phyloP scores from a whole-genome alignment of 805 yeast genomes.

The Priceomyces melissophilus region DNA sequence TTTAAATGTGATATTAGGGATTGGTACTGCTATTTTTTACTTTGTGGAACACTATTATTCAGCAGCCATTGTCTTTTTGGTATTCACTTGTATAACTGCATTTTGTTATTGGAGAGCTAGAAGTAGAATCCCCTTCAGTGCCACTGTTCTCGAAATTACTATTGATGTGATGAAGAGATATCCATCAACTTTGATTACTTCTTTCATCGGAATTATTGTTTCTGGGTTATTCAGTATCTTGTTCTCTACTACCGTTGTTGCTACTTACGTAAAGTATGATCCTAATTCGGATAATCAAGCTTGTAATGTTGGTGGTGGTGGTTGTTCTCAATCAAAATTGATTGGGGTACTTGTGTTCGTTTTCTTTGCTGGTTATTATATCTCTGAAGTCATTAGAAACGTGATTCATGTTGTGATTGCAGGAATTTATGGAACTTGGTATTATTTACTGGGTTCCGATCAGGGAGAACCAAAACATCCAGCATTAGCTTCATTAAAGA shows the following conservation, averaged over 20 bases:
- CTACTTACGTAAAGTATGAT: conserved; percentile 75
- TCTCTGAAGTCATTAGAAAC: conserved; percentile 79
- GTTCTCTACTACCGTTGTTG: conserved; percentile 65
- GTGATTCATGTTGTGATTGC: conserved; percentile 77
- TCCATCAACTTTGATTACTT: conserved; percentile 65
- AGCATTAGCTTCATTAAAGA: conserved; percentile 72
- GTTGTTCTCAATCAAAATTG: conserved; percentile 54
- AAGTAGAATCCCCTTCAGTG: conserved; percentile 68
- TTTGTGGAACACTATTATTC: conserved; percentile 67
- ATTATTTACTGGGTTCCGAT: conserved; percentile 70
- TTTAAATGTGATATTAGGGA: conserved; percentile 60
- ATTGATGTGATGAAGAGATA: conserved; percentile 72
- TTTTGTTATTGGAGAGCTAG: conserved; percentile 74
- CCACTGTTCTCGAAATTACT: conserved; percentile 64
- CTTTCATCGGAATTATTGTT: conserved; percentile 56
- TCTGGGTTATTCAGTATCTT: conserved; percentile 63
- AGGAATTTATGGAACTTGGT: conserved; percentile 91
- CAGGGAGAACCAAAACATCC: conserved; percentile 79
- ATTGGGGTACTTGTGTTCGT: conserved; percentile 70
- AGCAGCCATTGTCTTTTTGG: conserved; percentile 72
- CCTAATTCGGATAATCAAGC: conserved; percentile 51
- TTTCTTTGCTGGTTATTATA: conserved; percentile 78
- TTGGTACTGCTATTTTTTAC: conserved; percentile 76
- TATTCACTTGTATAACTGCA: conserved; percentile 62
- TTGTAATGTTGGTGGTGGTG: conserved; percentile 51